phyloP scores from a whole-genome alignment of 805 yeast genomes.

The Wickerhamomyces alni region DNA sequence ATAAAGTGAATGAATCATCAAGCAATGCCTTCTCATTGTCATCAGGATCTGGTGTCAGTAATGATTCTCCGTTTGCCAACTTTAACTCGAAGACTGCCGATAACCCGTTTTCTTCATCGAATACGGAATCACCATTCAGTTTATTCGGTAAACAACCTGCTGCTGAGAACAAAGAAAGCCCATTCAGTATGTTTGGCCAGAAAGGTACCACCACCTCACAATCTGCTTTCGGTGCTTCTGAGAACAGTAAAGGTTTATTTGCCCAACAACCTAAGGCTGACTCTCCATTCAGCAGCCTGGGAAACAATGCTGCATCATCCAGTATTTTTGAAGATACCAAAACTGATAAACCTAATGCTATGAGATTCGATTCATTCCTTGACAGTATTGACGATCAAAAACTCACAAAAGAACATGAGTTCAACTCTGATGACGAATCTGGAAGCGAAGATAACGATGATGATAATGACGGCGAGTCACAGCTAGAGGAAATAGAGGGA shows the following conservation, averaged over 20 bases:
- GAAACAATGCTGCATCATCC: too few species aligned
- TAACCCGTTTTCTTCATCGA: constrained; percentile 1
- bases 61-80: constrained; percentile 9
- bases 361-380: neutral
- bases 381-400: neutral
- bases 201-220: too few species aligned
- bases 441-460: neutral
- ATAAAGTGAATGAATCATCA: neutral
- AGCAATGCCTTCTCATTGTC: neutral
- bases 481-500: too few species aligned
- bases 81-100: neutral
- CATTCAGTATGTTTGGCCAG: constrained; percentile 1
- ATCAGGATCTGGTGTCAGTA: neutral
- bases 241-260: constrained; percentile 1
- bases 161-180: neutral
- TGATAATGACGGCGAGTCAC: too few species aligned
- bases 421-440: neutral
- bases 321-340: constrained; percentile 1
- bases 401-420: neutral
- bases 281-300: too few species aligned
- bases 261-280: too few species aligned
- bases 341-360: neutral
- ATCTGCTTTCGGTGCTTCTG: neutral
- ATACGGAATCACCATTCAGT: constrained; percentile 16
- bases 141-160: constrained; percentile 12